Percentiles rank a stretch among this genome's conserved stretches.
phyloP scores from a whole-genome alignment of 2,329 filamentous ascomycete genomes.

The Coleophoma crateriformis region DNA sequence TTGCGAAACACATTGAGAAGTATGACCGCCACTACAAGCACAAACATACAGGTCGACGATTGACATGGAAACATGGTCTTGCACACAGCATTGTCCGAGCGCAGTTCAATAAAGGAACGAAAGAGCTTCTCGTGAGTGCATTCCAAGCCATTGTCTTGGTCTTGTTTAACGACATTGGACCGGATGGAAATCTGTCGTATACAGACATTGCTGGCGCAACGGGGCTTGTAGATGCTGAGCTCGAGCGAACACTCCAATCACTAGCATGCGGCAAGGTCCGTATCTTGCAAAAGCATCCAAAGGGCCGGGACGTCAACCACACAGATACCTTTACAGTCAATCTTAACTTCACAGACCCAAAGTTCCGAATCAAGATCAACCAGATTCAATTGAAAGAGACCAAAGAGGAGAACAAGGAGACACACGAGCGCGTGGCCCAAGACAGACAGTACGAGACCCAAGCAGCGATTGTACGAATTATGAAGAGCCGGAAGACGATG shows the following conservation, averaged over 20 bases:
- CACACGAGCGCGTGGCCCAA: conserved; percentile 81
- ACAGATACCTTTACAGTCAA: conserved; percentile 87
- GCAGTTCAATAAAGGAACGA: conserved; percentile 70
- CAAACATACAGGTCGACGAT: conserved; percentile 82
- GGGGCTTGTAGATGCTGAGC: conserved; percentile 68
- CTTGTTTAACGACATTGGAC: conserved; percentile 72
- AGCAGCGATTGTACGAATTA: conserved; percentile 91
- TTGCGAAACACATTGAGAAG: conserved; percentile 69
- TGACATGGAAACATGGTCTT: conserved; percentile 91
- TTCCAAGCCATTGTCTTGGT: conserved; percentile 90
- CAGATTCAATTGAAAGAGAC: conserved; percentile 98
- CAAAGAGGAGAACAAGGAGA: conserved; percentile 88
- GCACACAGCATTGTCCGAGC: conserved; percentile 85
- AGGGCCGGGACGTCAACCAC: conserved; percentile 69
- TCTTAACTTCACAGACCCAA: conserved; percentile 67
- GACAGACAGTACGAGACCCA: conserved; percentile 96
- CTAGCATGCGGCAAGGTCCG: conserved; percentile 86
- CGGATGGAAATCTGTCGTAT: conserved; percentile 64
- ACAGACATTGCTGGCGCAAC: conserved; percentile 69
- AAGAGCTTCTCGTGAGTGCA: conserved; percentile 85
- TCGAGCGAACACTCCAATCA: conserved; percentile 88
- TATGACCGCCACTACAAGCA: conserved; percentile 83
- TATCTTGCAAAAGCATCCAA: conserved; percentile 80
- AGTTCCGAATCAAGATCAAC: conserved; percentile 95
- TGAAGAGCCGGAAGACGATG: conserved; percentile 91